phyloP scores from a whole-genome alignment of 768 basidiomycete genomes.

The Hortiboletus flavorubellus region DNA sequence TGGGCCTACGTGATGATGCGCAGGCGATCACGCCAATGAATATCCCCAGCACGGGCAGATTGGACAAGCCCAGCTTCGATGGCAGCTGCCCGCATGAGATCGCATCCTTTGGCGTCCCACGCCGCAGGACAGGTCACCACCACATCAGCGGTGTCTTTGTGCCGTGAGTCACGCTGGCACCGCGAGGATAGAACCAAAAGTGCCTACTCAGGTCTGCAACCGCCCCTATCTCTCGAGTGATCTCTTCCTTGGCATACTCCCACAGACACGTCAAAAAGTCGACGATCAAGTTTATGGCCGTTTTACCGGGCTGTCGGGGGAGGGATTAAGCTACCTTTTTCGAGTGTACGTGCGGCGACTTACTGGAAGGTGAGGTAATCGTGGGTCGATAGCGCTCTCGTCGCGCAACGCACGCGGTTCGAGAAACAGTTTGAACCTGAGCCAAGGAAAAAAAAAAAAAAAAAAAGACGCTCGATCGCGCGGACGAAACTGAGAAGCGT shows the following conservation, averaged over 20 bases:
- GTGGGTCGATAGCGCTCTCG: slow-evolving; percentile 65
- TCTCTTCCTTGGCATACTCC: slow-evolving; percentile 84
- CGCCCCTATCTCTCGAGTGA: slow-evolving; percentile 82
- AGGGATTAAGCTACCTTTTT: not conserved
- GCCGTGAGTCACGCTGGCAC: not conserved
- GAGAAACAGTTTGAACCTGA: slow-evolving; percentile 84
- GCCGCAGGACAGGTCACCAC: slow-evolving; percentile 88
- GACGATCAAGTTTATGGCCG: slow-evolving; percentile 72
- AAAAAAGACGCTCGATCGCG: not conserved
- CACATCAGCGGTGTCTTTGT: slow-evolving; percentile 74
- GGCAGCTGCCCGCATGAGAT: slow-evolving; percentile 83
- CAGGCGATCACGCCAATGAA: slow-evolving; percentile 74
- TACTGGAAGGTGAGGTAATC: slow-evolving; percentile 77
- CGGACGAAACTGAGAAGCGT: not conserved
- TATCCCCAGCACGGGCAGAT: slow-evolving; percentile 65
- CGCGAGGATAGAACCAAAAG: not conserved
- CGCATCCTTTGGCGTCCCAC: slow-evolving; percentile 85
- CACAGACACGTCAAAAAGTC: slow-evolving; percentile 82
- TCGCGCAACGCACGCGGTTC: slow-evolving; percentile 80
- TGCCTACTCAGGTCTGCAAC: slow-evolving; percentile 79
- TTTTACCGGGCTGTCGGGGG: slow-evolving; percentile 63
- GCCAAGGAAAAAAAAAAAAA: too few relatives aligned
- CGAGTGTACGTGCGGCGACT: slow-evolving; percentile 25
- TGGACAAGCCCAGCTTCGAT: slow-evolving; percentile 79
- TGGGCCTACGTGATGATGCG: slow-evolving; percentile 69